Evolutionary conservation across 805 yeast species (phyloP).

Genomic region (Metschnikowia lunata): DNA sequence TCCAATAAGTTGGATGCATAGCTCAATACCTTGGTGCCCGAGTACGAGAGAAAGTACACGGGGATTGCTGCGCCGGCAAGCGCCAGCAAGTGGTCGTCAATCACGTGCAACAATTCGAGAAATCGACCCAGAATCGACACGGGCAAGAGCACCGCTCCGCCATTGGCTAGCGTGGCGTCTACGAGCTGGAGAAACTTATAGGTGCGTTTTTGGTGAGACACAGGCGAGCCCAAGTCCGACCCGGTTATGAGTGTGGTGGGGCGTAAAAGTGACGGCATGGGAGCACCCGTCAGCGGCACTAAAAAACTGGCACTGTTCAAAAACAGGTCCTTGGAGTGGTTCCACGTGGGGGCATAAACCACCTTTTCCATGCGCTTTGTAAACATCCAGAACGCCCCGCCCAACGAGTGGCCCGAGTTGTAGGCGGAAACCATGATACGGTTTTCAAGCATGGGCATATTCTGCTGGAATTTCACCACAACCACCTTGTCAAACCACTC

Average conservation of each 20-base stretch:
- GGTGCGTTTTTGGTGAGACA: slow-evolving; percentile 59
- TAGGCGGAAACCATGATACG: slow-evolving; percentile 71
- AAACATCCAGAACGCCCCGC: slow-evolving; percentile 88
- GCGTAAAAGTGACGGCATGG: slow-evolving; percentile 59
- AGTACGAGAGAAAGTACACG: slow-evolving; percentile 67
- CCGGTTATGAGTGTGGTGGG: slow-evolving; percentile 84
- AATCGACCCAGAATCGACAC: slow-evolving; percentile 77
- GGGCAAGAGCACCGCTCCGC: slow-evolving; percentile 82
- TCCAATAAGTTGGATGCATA: slow-evolving; percentile 89
- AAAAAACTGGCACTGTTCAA: slow-evolving; percentile 66
- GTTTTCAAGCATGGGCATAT: slow-evolving; percentile 58
- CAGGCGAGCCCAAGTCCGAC: slow-evolving; percentile 59
- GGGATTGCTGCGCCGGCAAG: slow-evolving; percentile 55
- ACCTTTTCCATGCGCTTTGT: slow-evolving; percentile 70
- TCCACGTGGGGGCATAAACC: slow-evolving; percentile 92
- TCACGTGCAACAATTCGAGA: slow-evolving; percentile 67
- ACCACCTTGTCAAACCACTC: slow-evolving; percentile 68
- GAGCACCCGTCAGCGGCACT: slow-evolving; percentile 49
- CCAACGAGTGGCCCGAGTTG: slow-evolving; percentile 89
- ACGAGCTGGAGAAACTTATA: slow-evolving; percentile 60
- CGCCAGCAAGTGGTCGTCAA: slow-evolving; percentile 58
- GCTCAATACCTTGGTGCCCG: slow-evolving; percentile 71
- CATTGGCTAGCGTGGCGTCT: slow-evolving; percentile 61
- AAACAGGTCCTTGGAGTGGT: slow-evolving; percentile 85
- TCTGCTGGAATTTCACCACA: slow-evolving; percentile 75